Conservation (phyloP, 768 basidiomycete genomes). For the Fistulinella prunicolor region DNA sequence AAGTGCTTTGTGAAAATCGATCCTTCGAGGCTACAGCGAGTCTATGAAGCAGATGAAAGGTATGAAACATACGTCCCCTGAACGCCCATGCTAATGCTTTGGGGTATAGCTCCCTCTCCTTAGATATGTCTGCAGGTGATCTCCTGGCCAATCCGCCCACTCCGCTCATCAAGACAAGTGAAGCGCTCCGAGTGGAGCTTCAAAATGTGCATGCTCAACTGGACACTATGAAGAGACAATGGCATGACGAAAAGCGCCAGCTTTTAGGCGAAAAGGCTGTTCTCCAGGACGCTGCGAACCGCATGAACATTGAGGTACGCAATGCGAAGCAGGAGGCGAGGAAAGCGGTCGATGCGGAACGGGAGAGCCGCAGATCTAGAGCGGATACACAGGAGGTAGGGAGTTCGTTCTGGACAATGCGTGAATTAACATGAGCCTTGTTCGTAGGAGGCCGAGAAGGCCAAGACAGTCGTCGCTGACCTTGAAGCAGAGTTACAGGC, state of each 20-base stretch:
- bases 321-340: slow-evolving; percentile 55
- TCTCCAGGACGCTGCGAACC: slow-evolving; percentile 67
- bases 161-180: slow-evolving; percentile 64
- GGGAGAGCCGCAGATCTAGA: slow-evolving; percentile 45
- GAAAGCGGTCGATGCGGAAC: slow-evolving; percentile 52
- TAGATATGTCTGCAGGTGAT: slow-evolving; percentile 47
- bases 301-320: slow-evolving; percentile 60
- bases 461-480: slow-evolving; percentile 60
- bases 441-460: slow-evolving; percentile 65
- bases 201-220: slow-evolving; percentile 62
- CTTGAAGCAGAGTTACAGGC: slow-evolving; percentile 69
- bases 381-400: slow-evolving; percentile 56
- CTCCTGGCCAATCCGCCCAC: slow-evolving; percentile 61
- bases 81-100: slow-evolving; percentile 6
- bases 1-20: slow-evolving; percentile 68
- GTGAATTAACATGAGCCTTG: no score
- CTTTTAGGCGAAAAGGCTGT: slow-evolving; percentile 69
- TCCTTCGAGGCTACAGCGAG: slow-evolving; percentile 39
- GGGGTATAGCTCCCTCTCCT: slow-evolving; percentile 40
- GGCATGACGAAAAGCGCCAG: slow-evolving; percentile 64
- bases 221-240: slow-evolving; percentile 59
- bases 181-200: slow-evolving; percentile 58
- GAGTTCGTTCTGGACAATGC: no score
- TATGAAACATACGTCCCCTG: slow-evolving; percentile 23
- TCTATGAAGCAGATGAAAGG: slow-evolving; percentile 60